Evolutionary conservation across 495 filamentous ascomycete species (phyloP), one percentile per base, ranked within the genome.

Genomic region (Sporormia fimetaria): DNA sequence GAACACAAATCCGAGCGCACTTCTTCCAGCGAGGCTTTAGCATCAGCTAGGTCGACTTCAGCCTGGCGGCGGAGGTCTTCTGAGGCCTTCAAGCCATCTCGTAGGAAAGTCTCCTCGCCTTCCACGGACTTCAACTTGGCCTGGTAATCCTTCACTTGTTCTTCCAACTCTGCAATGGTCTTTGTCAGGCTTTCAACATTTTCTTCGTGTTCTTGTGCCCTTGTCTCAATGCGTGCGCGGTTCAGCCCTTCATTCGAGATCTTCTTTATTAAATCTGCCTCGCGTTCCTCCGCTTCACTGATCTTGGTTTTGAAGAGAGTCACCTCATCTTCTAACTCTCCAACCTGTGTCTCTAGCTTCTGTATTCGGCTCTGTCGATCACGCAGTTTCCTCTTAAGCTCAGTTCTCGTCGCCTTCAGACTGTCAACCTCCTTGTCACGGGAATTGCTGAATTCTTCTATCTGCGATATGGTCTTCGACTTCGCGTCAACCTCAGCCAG

Each of bases 301-400:
- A 37, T 22, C 9, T 33, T 27, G 23, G 18, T 16, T 12, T 9
- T 32, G 6, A 4, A 46, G 23, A 11, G 15, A 15, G 1, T 14
- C 4, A 52, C 4, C n/a, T 52, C 38, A 5, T 29, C 39, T 28
- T 47, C 49, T n/a, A 52, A 26, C 10, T 16, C 35, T 3, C 21
- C 24, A 2, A 21, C 41, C 21, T 35, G 25, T 7, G 18, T 29
- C 25, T 53, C 44, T 34, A 49, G 34, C 29, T 40, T 24, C 23
- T 35, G 17, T n/a, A 53, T 49, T 11, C 30, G 31, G 12, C 14
- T 9, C 14, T 23, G 16, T 20, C 21, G 30, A 17, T 35, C 33
- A 11, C 15, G 8, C 3, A 43, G 36, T 27, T 50, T 37, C 8
- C 34, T 33, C 21, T 49, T 33, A 3, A 54, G 25, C 14, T 17